Conservation (phyloP, 164 flowering plant genomes). For the Vitis riparia region DNA sequence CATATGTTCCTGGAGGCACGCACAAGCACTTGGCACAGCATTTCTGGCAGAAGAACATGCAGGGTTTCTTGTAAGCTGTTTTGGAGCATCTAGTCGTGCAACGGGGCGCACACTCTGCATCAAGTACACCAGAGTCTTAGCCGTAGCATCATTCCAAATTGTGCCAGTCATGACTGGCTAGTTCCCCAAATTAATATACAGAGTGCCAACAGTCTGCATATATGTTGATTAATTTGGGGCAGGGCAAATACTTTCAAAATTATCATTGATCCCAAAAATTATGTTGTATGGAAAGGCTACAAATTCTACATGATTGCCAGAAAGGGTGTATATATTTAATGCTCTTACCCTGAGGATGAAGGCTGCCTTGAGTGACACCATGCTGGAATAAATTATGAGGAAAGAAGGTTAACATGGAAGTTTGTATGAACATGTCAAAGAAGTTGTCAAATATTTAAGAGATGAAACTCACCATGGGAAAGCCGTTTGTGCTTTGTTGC, state of each 20-base stretch:
- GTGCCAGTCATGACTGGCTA: too few species aligned
- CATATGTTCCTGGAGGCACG: conserved; percentile 32
- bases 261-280: background rate
- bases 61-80: conserved; percentile 30
- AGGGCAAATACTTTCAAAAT: background rate
- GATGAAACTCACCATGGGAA: conserved; percentile 8
- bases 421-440: background rate
- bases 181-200: background rate
- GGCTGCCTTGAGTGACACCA: conserved; percentile 28
- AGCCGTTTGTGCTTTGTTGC: background rate
- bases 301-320: too few species aligned
- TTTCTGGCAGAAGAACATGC: conserved; percentile 32
- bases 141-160: background rate
- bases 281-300: too few species aligned
- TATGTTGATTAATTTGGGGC: background rate
- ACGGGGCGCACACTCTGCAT: conserved; percentile 25
- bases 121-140: background rate
- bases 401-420: background rate
- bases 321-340: too few species aligned
- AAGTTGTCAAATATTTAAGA: background rate
- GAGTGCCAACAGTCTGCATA: background rate
- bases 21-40: conserved; percentile 36
- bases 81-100: conserved; percentile 24
- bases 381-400: conserved; percentile 7
- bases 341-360: conserved; percentile 24